Base-by-base conservation (phyloP, 495 filamentous ascomycete species). In the Aspergillus sclerotioniger region DNA sequence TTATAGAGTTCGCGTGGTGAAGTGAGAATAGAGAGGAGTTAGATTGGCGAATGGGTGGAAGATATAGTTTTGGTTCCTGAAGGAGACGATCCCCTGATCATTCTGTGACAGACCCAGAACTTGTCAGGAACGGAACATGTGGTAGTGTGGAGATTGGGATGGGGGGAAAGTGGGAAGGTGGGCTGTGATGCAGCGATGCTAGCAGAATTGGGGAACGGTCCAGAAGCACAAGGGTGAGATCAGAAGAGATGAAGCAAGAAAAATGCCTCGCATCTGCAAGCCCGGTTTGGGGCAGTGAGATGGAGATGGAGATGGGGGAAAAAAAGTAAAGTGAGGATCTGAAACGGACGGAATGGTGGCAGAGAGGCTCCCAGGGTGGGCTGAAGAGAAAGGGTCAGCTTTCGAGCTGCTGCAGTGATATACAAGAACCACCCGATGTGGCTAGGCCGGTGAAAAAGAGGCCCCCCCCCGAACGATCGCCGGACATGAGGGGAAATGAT, bases 131-230 rank as follows among this genome's bases (percentile, higher is more conserved):
- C 59, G 48, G 35, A 25, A 29, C 7, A 7, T 58, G 58, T 49
- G 53, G 51, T 53, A 60, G 47, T 65, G 63, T 62, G 63, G 60
- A 57, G 60, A 62, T 56, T 51, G 57, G 54, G 59, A 57, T 51
- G 57, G 54, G 59, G 60, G 49, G 59, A 8, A 28, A 13, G 60
- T 46, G 41, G 41, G 16, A n/a, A 59, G 56, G 62, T 62, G 60
- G 63, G 61, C 61, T 67, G 64, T 67, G 64, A 58, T 64, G 61
- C 53, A 59, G 49, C 50, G 56, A 51, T 57, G 39, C 54, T 58
- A 58, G 54, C 33, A 47, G 48, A 55, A 56, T 46, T 52, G 51
- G 37, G 58, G 51, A 50, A 59, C 56, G 49, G 54, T 43, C 47
- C 57, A 39, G 45, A 48, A 52, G 32, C 41, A 41, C 16, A 19